Evolutionary conservation across 208 protist genomes (phyloP).

Genomic region (Vickermania ingenoplastis): DNA sequence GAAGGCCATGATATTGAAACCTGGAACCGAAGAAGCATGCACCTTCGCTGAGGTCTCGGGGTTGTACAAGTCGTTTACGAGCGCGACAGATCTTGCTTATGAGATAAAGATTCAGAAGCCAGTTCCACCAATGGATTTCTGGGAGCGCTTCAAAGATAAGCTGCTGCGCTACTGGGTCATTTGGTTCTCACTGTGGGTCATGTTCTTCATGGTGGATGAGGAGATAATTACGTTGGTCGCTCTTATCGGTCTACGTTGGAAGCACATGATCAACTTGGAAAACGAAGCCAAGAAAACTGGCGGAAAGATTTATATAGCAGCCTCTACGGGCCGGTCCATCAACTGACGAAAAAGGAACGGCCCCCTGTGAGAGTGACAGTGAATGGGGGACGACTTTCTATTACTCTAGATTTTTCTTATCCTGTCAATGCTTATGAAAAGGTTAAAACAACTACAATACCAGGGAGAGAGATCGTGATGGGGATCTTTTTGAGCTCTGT

Average conservation of each 20-base stretch:
- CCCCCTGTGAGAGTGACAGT: not conserved
- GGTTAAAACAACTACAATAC: not conserved
- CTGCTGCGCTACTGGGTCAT: constrained; percentile 84
- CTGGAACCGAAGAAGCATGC: constrained; percentile 28
- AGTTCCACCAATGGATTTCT: constrained; percentile 42
- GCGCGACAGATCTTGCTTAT: constrained; percentile 22
- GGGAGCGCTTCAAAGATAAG: constrained; percentile 66
- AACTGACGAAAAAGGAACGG: not conserved
- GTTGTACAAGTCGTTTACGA: constrained; percentile 15
- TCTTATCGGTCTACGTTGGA: constrained; percentile 75
- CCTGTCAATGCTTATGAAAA: not conserved
- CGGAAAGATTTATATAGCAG: constrained; percentile 84
- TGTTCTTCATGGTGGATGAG: constrained; percentile 88
- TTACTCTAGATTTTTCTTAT: not conserved
- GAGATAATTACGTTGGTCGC: constrained; percentile 80
- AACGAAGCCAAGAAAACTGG: constrained; percentile 71
- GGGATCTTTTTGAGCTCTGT: not conserved
- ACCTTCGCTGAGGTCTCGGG: constrained; percentile 49
- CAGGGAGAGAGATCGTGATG: too few species aligned
- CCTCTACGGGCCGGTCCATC: constrained; percentile 28
- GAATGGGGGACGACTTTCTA: not conserved
- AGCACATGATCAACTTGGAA: constrained; percentile 70
- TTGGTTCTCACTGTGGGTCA: constrained; percentile 79
- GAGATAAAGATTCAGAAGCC: constrained; percentile 75
- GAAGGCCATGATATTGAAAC: constrained; percentile 55